phyloP scores from a whole-genome alignment of 495 filamentous ascomycete species.

The Jackrogersella minutella region DNA sequence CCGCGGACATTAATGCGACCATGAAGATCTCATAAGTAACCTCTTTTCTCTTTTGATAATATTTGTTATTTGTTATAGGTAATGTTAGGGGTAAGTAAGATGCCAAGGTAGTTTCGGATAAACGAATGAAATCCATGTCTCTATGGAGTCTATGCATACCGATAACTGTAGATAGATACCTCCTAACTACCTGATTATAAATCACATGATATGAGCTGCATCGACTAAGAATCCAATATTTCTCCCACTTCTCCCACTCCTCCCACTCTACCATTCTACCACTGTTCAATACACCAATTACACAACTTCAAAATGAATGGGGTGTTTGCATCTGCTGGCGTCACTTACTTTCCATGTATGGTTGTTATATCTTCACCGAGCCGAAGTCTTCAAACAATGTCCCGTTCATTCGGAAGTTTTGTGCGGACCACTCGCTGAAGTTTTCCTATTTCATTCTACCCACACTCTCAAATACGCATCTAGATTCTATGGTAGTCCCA shows the following conservation, averaged over 20 bases:
- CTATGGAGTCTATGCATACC: too few species aligned
- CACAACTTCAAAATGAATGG: background rate
- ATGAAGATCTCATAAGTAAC: background rate
- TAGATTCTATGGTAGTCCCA: background rate
- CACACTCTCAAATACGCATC: background rate
- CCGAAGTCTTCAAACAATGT: background rate
- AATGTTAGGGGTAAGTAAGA: too few species aligned
- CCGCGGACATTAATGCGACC: background rate
- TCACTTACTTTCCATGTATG: background rate
- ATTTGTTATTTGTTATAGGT: too few species aligned
- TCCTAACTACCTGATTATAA: too few species aligned
- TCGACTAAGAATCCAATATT: too few species aligned
- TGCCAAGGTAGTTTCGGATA: too few species aligned
- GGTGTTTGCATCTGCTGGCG: background rate
- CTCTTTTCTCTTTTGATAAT: background rate
- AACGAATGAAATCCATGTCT: background rate
- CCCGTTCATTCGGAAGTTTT: background rate
- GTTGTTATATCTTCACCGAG: background rate
- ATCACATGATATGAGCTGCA: constrained; percentile 6
- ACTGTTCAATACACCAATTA: background rate
- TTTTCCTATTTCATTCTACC: background rate
- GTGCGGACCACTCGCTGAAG: background rate
- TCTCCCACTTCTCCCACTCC: too few species aligned
- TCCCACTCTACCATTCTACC: too few species aligned
- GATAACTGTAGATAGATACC: too few species aligned